Base-by-base conservation (phyloP, 2,329 filamentous ascomycete genomes). In the Penicillium vulpinum region DNA sequence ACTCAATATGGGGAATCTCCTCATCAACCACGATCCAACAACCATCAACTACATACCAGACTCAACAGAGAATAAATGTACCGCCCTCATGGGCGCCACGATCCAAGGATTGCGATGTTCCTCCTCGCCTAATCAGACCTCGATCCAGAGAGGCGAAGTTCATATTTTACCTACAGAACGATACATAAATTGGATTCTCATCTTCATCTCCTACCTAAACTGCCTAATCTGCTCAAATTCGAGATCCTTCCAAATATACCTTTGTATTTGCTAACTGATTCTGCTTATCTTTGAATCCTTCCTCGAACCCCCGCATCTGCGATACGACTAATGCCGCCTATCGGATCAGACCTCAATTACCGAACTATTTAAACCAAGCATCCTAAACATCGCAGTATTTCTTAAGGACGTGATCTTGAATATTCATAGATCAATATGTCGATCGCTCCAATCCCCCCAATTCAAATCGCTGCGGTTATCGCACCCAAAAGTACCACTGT, bases 401-500 rank as follows among this genome's bases (percentile, higher is more conserved):
- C 26, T 40, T 13, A 7, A 6, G n/a, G 15, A 35, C 18, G 11
- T 16, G 24, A 48, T 48, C 24, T 18, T 10, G 5, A 15, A 38
- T 11, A 16, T 24, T 11, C 21, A 13, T n/a, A 41, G 10, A 24
- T 9, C 46, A 59, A 22, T 24, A 65, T 66, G 62, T 39, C 56
- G 18, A 61, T 64, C n/a, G 62, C 68, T 29, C 52, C 61, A 21
- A 65, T 64, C 22, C 66, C 69, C 24, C 54, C 57, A 21, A 65
- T 65, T 28, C 71, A 73, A 51, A 69, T 62, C 22, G 71, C 70
- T 51, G 71, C 70, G 9, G 66, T 72, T 13, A 57, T 73, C 36
- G 62, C 68, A n/a, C 22, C 68, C 21, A 48, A 62, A 4, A 67
- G 66, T 7, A 53, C 61, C 28, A 54, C 63, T 26, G 51, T 54